Base-by-base conservation (phyloP, 164 flowering plant genomes). In the Chimonanthus salicifolius region DNA sequence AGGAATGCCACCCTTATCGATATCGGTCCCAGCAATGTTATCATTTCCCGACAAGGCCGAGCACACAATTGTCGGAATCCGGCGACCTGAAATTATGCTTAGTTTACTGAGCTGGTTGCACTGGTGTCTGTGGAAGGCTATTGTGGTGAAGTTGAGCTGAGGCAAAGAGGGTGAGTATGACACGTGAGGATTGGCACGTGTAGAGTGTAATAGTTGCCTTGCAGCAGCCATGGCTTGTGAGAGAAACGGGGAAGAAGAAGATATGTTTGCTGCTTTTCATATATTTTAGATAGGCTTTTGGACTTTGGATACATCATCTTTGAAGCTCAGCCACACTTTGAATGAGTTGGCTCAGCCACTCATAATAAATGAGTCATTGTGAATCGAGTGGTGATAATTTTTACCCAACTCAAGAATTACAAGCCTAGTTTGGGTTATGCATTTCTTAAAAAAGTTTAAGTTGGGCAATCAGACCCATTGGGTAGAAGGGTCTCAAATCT, bases 1-100 rank as follows among this genome's bases (percentile, higher is more conserved):
- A 58, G 90, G 88, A 20, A 90, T 88, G 58, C 94, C 94, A 9
- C 88, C 90, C 1, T 80, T 89, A 47, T 81, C 85, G 13, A 79
- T 83, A 2, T 76, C 84, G 5, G 76, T 46, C 13, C 80, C 58
- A n/a, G 71, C 77, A 48, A 75, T 67, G 64, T 71, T 73, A 16
- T 69, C 82, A 7, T 62, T 78, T 49, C 15, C 82, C 5, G 84
- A 58, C 1, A 87, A 80, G 7, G 88, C 82, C 18, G 45, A n/a
- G n/a, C 60, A 60, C 6, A 47, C 54, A 8, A 45, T n/a, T 5
- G 50, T 7, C 9, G 62, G 71, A 62, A 68, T 72, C 51, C 81
- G 78, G 69, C 63, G 70, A 65, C 75, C 58, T 6, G 77, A 68
- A 62, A 64, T 11, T 11, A 66, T 71, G 16, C 62, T 15, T 4